Evolutionary conservation across 1,284 basidiomycete genomes (phyloP).

Genomic region (Boletus semigastroideus): DNA sequence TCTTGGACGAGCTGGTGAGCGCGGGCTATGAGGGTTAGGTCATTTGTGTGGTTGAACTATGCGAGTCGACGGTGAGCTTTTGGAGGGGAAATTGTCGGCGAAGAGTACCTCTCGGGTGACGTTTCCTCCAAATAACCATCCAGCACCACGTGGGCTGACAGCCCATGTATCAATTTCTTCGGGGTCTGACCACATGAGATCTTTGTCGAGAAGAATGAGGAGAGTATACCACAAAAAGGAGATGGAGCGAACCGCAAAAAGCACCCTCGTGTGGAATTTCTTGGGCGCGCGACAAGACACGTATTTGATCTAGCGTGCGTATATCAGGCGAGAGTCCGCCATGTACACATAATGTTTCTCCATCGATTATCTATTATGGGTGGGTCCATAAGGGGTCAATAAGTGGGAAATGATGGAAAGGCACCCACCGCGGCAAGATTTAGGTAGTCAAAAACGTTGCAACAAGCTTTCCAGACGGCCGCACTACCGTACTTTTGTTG

Average conservation of each 20-base stretch:
- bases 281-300: slow-evolving; percentile 87
- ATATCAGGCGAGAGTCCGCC: slow-evolving; percentile 93
- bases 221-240: neutral
- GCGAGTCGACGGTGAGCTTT: slow-evolving; percentile 4
- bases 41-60: slow-evolving; percentile 92
- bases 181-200: slow-evolving; percentile 98
- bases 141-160: slow-evolving; percentile 91
- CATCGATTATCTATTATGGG: slow-evolving; percentile 83
- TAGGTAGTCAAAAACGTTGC: slow-evolving; percentile 92
- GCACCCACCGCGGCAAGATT: slow-evolving; percentile 86
- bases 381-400: neutral
- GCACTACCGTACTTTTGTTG: slow-evolving; percentile 96
- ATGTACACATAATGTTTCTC: slow-evolving; percentile 88
- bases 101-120: slow-evolving; percentile 77
- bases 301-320: slow-evolving; percentile 88
- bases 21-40: slow-evolving; percentile 80
- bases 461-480: slow-evolving; percentile 94
- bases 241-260: slow-evolving; percentile 74
- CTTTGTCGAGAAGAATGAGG: slow-evolving; percentile 40
- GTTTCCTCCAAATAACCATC: slow-evolving; percentile 90
- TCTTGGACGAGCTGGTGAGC: slow-evolving; percentile 97
- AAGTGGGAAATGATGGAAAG: neutral
- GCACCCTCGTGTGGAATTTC: slow-evolving; percentile 98
- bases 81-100: neutral
- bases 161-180: slow-evolving; percentile 97